Conservation (phyloP, 495 filamentous ascomycete species). For the Alectoria sarmentosa region DNA sequence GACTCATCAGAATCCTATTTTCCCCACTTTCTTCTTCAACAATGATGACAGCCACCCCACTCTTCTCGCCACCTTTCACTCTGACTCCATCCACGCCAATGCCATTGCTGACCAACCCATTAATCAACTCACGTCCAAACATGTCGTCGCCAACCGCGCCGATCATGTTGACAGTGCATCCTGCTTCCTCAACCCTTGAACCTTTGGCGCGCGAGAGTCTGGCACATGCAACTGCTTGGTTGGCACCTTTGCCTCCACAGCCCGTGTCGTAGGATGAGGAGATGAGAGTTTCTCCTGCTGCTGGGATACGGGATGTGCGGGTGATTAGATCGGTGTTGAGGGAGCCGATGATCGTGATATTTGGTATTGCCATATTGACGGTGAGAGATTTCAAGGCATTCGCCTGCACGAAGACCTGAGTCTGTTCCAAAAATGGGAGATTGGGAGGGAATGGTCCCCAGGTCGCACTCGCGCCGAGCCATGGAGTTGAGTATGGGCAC, state of each 20-base stretch:
- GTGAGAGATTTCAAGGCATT: neutral
- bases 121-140: slow-evolving; percentile 47
- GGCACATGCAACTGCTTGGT: slow-evolving; percentile 81
- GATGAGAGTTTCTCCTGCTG: slow-evolving; percentile 80
- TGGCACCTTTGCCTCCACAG: slow-evolving; percentile 89
- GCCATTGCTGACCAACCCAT: slow-evolving; percentile 46
- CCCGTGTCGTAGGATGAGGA: slow-evolving; percentile 69
- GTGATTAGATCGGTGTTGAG: slow-evolving; percentile 91
- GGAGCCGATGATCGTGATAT: slow-evolving; percentile 79
- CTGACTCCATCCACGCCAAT: slow-evolving; percentile 53
- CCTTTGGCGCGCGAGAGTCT: slow-evolving; percentile 53
- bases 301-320: slow-evolving; percentile 73
- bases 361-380: slow-evolving; percentile 28
- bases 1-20: slow-evolving; percentile 78
- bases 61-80: slow-evolving; percentile 46
- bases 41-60: slow-evolving; percentile 76
- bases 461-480: neutral
- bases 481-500: neutral
- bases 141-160: slow-evolving; percentile 65
- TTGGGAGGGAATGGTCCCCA: neutral
- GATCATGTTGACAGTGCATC: slow-evolving; percentile 17
- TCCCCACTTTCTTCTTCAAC: slow-evolving; percentile 74
- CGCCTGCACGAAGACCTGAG: neutral
- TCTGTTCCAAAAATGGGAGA: neutral
- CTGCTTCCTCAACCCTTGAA: slow-evolving; percentile 18